These are phyloP conservation scores for Avena eriantha DNA, from an alignment of 176 grass and related monocot genomes.

Conservation along the genomic window DNA sequence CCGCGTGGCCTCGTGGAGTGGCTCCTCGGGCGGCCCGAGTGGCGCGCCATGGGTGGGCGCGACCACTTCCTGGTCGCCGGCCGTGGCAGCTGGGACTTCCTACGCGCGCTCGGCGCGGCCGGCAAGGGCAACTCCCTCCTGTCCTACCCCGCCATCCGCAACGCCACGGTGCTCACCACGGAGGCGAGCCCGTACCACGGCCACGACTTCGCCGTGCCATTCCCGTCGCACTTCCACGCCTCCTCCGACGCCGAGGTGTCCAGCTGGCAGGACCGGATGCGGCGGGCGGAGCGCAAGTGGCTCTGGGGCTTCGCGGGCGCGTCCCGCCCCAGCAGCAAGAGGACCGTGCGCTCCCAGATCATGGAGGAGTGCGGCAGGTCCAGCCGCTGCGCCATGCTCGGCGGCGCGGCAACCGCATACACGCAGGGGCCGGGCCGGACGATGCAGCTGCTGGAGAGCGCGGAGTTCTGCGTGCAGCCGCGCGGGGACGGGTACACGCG, in stretches of 20 bases:
- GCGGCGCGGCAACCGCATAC: neutral
- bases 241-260: slow-evolving; percentile 54
- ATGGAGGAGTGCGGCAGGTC: slow-evolving; percentile 61
- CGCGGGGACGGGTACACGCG: slow-evolving; percentile 62
- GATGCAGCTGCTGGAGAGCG: slow-evolving; percentile 60
- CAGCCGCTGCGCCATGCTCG: slow-evolving; percentile 46
- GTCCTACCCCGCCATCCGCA: slow-evolving; percentile 55
- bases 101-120: slow-evolving; percentile 15
- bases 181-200: slow-evolving; percentile 58
- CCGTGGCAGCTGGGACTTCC: slow-evolving; percentile 68
- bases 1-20: neutral
- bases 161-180: slow-evolving; percentile 59
- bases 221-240: slow-evolving; percentile 71
- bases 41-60: slow-evolving; percentile 41
- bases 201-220: slow-evolving; percentile 57
- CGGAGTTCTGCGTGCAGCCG: slow-evolving; percentile 68
- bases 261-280: slow-evolving; percentile 50
- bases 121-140: slow-evolving; percentile 63
- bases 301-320: slow-evolving; percentile 74
- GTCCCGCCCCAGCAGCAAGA: slow-evolving; percentile 41
- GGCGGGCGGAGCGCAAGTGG: slow-evolving; percentile 39
- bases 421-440: slow-evolving; percentile 18
- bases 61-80: slow-evolving; percentile 66
- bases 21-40: neutral
- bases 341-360: slow-evolving; percentile 59